Evolutionary conservation across 2,329 filamentous ascomycete species (phyloP), one percentile per base, ranked within the genome.

Genomic region (Venturia effusa): DNA sequence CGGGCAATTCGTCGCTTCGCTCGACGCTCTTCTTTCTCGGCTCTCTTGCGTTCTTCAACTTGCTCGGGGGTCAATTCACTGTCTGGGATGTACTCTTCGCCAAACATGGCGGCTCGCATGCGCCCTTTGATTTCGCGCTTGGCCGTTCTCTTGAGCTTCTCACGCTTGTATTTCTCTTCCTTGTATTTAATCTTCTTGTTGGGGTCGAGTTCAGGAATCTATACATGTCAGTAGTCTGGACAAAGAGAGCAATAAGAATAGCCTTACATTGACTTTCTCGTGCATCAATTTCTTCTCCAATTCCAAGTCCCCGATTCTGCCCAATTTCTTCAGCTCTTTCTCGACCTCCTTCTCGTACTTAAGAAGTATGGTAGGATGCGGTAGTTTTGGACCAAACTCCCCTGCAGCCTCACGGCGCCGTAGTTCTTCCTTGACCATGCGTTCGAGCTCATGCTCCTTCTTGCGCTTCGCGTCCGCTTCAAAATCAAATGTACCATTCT

Each of bases 101-200:
- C 61, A 10, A 62, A 39, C 37, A 64, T 43, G n/a, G 22, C 22
- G 22, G 41, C 63, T 27, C 40, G 37, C 60, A 61, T 41, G 24
- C 63, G 54, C 4, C 34, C 63, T 55, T 63, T 65, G 30, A 54
- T 54, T 30, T 51, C 48, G 7, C 64, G 45, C 19, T 62, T 63
- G 40, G 64, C 61, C 30, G 48, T 48, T 37, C 64, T 60, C 48
- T 63, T 55, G 30, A 54, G 64, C 27, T 59, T 62, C 45, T 63
- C 63, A 40, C 40, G 51, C 60, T 63, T 54, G 59, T 62, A 62
- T 30, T 65, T 65, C 24, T 51, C 64, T 30, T 41, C 61, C 37
- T 65, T 65, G 60, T 63, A 62, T 41, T 60, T 63, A 13, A 54
- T 55, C 34, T 41, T 65, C 32, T 30, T 62, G 17, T 65, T 48